These are phyloP conservation scores for Achaetomium macrosporum DNA, from an alignment of 2,329 filamentous ascomycete genomes.

Conservation along the genomic window DNA sequence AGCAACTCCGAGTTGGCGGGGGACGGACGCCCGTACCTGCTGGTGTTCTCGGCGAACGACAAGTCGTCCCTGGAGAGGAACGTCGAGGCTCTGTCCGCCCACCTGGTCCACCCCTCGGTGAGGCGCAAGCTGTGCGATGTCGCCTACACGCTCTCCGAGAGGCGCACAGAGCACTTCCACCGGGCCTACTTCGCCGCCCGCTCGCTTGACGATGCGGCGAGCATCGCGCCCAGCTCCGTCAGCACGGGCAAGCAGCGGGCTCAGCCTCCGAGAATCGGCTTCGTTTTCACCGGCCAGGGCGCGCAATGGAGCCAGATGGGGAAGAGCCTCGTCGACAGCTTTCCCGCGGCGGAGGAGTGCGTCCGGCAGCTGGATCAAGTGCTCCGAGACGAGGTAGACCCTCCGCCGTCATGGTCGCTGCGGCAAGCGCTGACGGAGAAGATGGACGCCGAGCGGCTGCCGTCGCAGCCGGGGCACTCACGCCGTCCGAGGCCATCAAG, in stretches of 20 bases:
- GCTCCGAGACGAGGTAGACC: no score
- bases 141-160: conserved; percentile 19
- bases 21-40: not conserved
- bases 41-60: conserved; percentile 27
- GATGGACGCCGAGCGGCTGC: no score
- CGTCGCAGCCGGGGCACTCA: no score
- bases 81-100: conserved; percentile 17
- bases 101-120: conserved; percentile 14
- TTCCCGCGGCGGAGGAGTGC: conserved; percentile 7
- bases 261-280: conserved; percentile 6
- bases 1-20: not conserved
- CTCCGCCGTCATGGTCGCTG: no score
- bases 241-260: conserved; percentile 5
- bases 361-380: no score
- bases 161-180: conserved; percentile 9
- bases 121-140: conserved; percentile 10
- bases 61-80: conserved; percentile 21
- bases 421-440: no score
- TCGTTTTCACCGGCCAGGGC: conserved; percentile 26
- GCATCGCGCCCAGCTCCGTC: not conserved
- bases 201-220: not conserved
- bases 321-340: conserved; percentile 22
- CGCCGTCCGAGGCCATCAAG: no score
- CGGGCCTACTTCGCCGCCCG: conserved; percentile 5
- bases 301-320: conserved; percentile 28